Conservation (phyloP, 148 eudicot species). For the Euryodendron excelsum region DNA sequence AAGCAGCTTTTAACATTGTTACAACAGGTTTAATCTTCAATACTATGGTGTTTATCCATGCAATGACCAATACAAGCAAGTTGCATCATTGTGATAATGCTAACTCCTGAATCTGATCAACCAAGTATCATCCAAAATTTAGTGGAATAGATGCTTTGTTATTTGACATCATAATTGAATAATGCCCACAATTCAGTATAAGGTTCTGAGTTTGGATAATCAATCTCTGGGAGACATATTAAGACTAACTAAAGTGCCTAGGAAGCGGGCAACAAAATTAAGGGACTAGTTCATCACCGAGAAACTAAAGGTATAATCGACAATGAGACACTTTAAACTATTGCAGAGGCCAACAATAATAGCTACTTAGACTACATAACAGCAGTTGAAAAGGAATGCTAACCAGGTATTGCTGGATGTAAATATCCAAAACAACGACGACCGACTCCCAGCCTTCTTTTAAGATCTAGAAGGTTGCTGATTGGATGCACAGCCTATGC, state of each 20-base stretch:
- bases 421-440: constrained; percentile 96
- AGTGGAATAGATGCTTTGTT: neutral
- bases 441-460: constrained; percentile 89
- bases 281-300: neutral
- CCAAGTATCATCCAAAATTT: neutral
- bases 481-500: constrained; percentile 97
- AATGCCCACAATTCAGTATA: neutral
- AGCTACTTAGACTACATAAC: neutral
- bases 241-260: neutral
- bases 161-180: neutral
- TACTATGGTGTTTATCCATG: neutral
- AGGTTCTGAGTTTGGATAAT: neutral
- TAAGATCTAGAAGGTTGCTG: constrained; percentile 86
- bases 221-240: neutral
- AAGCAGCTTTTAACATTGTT: neutral
- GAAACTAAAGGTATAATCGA: neutral
- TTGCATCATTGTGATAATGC: neutral
- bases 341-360: neutral
- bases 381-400: constrained; percentile 22
- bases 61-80: neutral
- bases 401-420: constrained; percentile 97
- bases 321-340: neutral
- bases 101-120: neutral
- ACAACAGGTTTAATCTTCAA: neutral
- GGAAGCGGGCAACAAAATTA: neutral